Percentiles rank a stretch among this genome's conserved stretches.
Evolutionary conservation across 352 stramenopile species (phyloP).

Genomic region (Phytopythium cucurbitacearum): DNA sequence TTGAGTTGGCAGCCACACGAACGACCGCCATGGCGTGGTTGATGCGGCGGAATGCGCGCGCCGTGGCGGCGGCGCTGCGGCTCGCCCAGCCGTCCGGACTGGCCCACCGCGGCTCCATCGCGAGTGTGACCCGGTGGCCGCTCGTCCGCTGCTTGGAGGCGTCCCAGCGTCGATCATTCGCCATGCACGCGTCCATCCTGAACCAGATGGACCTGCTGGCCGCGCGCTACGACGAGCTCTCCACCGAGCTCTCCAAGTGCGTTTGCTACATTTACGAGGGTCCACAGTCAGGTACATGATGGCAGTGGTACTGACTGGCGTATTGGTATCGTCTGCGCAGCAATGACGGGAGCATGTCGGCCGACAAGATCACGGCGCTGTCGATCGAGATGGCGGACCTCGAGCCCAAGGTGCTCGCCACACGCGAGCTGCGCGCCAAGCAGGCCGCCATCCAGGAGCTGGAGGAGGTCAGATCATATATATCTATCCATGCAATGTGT

Average conservation of each 20-base stretch:
- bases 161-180: constrained; percentile 35
- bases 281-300: too few species aligned
- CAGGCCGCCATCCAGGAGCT: constrained; percentile 87
- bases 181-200: constrained; percentile 70
- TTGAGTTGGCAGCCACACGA: too few species aligned
- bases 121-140: not conserved
- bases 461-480: constrained; percentile 51
- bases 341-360: constrained; percentile 71
- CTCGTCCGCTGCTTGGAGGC: not conserved
- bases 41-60: too few species aligned
- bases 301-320: not conserved
- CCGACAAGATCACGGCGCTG: constrained; percentile 71
- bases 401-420: constrained; percentile 63
- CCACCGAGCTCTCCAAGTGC: constrained; percentile 57
- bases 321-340: constrained; percentile 18
- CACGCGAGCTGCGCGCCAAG: constrained; percentile 85
- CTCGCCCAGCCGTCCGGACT: not conserved
- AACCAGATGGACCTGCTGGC: constrained; percentile 66
- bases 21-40: too few species aligned
- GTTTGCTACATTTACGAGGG: constrained; percentile 6
- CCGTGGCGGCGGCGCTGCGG: not conserved
- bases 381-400: constrained; percentile 84
- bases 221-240: constrained; percentile 60
- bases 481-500: not conserved
- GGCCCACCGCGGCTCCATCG: not conserved